phyloP scores from a whole-genome alignment of 225 moss, liverwort and hornwort genomes.

The Bryoerythrophyllum caledonicum region DNA sequence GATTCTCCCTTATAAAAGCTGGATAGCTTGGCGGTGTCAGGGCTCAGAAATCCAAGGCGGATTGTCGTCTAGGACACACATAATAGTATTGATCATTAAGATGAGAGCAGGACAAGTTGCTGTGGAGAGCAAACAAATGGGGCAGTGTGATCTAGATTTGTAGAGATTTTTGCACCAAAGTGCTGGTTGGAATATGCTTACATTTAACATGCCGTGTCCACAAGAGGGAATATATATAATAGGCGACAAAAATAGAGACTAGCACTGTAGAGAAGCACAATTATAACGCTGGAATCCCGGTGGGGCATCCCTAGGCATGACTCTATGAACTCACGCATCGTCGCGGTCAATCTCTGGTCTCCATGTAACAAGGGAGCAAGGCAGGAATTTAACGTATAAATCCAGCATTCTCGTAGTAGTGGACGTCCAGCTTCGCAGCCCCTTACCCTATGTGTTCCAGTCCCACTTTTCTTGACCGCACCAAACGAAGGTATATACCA shows the following conservation, averaged over 20 bases:
- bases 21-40: background rate
- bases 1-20: background rate
- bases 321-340: slow-evolving; percentile 5
- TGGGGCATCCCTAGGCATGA: slow-evolving; percentile 4
- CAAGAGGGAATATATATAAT: slow-evolving; percentile 6
- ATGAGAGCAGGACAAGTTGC: background rate
- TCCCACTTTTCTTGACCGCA: slow-evolving; percentile 37
- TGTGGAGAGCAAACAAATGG: slow-evolving; percentile 12
- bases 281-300: slow-evolving; percentile 28
- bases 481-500: slow-evolving; percentile 28
- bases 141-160: background rate
- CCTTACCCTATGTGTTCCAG: slow-evolving; percentile 26
- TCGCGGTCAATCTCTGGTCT: slow-evolving; percentile 40
- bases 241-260: background rate
- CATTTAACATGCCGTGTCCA: slow-evolving; percentile 10
- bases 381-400: background rate
- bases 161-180: background rate
- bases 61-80: background rate
- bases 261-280: slow-evolving; percentile 22
- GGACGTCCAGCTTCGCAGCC: slow-evolving; percentile 26
- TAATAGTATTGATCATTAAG: no score
- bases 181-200: slow-evolving; percentile 14
- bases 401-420: background rate
- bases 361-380: slow-evolving; percentile 34
- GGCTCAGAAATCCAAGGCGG: background rate